Conservation (phyloP, 2,329 filamentous ascomycete genomes). For the Aspergillus niger region DNA sequence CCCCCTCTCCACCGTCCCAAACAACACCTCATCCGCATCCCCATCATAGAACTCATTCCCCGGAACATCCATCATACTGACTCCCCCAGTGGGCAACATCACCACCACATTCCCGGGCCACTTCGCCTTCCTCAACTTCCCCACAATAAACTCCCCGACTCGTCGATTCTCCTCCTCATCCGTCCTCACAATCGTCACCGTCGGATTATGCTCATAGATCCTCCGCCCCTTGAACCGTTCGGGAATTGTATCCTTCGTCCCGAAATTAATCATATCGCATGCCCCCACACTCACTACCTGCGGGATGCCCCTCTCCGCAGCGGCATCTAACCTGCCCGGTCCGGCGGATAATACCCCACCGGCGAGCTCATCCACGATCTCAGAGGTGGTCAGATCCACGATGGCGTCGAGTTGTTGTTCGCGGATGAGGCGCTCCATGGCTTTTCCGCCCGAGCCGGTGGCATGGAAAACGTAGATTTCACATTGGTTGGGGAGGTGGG, state of each 20-base stretch:
- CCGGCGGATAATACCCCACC: conserved; percentile 67
- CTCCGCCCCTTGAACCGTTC: conserved; percentile 52
- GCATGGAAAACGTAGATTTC: conserved; percentile 71
- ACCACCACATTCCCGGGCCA: conserved; percentile 53
- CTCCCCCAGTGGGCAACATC: conserved; percentile 60
- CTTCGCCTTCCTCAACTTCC: conserved; percentile 52
- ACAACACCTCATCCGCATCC: conserved; percentile 51
- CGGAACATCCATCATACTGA: conserved; percentile 62
- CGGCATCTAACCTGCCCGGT: conserved; percentile 58
- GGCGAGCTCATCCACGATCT: conserved; percentile 64
- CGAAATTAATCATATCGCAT: conserved; percentile 67
- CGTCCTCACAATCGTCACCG: conserved; percentile 67
- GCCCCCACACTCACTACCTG: conserved; percentile 58
- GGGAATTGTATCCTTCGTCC: conserved; percentile 58
- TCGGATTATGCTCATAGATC: conserved; percentile 66
- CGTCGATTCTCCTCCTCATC: conserved; percentile 57
- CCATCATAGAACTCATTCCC: conserved; percentile 57
- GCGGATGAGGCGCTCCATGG: conserved; percentile 66
- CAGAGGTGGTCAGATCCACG: conserved; percentile 71
- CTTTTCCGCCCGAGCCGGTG: conserved; percentile 67
- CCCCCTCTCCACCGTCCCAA: conserved; percentile 51
- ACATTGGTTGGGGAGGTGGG: conserved; percentile 39
- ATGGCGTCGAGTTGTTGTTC: conserved; percentile 65
- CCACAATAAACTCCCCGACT: conserved; percentile 59
- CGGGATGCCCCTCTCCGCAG: conserved; percentile 60